Conservation (phyloP, 1,139 yeast species). For the Scheffersomyces parashehatae region DNA sequence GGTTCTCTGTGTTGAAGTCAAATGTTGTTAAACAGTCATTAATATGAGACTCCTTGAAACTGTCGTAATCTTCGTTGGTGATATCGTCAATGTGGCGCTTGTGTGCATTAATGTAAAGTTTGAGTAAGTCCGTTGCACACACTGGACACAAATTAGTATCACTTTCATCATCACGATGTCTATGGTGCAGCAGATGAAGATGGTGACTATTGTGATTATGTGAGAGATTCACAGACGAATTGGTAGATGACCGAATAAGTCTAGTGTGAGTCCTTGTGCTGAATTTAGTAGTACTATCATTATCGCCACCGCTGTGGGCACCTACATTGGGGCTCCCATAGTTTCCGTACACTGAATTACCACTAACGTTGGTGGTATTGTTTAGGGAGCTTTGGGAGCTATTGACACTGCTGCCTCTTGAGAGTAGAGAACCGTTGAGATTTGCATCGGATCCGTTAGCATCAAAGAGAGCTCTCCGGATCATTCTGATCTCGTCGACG, state of each 20-base stretch:
- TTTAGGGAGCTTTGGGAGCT: neutral
- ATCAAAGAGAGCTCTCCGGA: conserved; percentile 45
- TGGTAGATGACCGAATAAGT: conserved; percentile 30
- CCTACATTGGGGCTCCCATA: too few relatives aligned
- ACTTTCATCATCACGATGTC: conserved; percentile 16
- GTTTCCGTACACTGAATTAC: too few relatives aligned
- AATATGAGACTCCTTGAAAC: conserved; percentile 65
- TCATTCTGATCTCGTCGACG: conserved; percentile 60
- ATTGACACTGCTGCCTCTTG: neutral
- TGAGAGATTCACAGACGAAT: conserved; percentile 14
- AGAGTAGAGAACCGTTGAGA: too few relatives aligned
- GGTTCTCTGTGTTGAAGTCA: conserved; percentile 64
- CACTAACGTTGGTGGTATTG: too few relatives aligned
- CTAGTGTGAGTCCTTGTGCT: conserved; percentile 19
- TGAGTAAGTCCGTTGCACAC: conserved; percentile 53
- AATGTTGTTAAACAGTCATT: conserved; percentile 64
- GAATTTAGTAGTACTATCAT: conserved; percentile 27
- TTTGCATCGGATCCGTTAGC: conserved; percentile 5
- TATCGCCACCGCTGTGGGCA: neutral
- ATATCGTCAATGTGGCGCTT: conserved; percentile 19
- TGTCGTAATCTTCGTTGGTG: conserved; percentile 38
- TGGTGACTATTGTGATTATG: neutral
- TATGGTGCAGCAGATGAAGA: too few relatives aligned
- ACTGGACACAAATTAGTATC: conserved; percentile 47
- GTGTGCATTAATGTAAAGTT: conserved; percentile 46